Evolutionary conservation across 2,329 filamentous ascomycete genomes (phyloP).

Genomic region (Nigrospora sphaerica): DNA sequence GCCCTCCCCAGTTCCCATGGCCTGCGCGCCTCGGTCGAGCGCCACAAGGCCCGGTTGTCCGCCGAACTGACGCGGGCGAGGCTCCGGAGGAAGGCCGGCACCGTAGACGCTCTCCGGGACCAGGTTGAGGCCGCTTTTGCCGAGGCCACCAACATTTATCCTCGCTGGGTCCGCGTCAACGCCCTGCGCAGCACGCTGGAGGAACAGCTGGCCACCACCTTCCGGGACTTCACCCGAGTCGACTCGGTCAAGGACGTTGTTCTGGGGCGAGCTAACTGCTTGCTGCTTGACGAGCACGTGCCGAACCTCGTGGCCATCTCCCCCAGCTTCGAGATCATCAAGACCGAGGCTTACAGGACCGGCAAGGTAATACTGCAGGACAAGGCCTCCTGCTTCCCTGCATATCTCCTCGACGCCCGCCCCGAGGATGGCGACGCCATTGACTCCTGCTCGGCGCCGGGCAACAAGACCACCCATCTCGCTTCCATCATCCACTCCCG

Average conservation of each 20-base stretch:
- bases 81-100: constrained; percentile 61
- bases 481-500: constrained; percentile 61
- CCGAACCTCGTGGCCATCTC: constrained; percentile 78
- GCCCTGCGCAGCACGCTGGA: constrained; percentile 64
- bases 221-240: constrained; percentile 55
- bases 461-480: constrained; percentile 94
- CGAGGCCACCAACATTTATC: constrained; percentile 49
- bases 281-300: constrained; percentile 74
- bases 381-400: constrained; percentile 95
- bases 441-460: constrained; percentile 91
- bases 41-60: constrained; percentile 72
- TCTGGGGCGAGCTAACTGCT: constrained; percentile 33
- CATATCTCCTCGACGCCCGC: constrained; percentile 70
- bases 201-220: constrained; percentile 68
- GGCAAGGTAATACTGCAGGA: constrained; percentile 88
- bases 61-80: constrained; percentile 79
- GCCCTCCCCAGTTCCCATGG: constrained; percentile 75
- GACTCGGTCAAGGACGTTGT: constrained; percentile 50
- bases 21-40: constrained; percentile 65
- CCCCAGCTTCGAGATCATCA: constrained; percentile 63
- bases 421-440: constrained; percentile 67
- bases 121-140: constrained; percentile 47
- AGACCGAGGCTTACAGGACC: constrained; percentile 63
- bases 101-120: constrained; percentile 58
- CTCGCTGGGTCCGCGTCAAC: constrained; percentile 91